Percentiles rank a stretch among this genome's conserved stretches.
These are phyloP conservation scores for Barbarea vulgaris DNA, from an alignment of 345 rosid species.

Conservation along the genomic window DNA sequence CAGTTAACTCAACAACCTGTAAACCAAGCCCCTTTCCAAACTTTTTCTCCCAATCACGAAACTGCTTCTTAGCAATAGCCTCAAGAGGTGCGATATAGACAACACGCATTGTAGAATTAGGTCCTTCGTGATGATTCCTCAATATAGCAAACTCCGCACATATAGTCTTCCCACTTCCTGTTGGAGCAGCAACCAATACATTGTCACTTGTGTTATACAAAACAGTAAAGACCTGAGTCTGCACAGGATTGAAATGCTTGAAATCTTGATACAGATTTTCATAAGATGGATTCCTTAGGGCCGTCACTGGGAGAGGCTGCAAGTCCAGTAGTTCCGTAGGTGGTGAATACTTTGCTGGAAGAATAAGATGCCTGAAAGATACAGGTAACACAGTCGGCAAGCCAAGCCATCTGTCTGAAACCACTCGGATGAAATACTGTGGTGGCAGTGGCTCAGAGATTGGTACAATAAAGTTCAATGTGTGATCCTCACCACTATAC, in stretches of 20 bases:
- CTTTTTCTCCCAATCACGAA: constrained; percentile 81
- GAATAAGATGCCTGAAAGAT: constrained; percentile 87
- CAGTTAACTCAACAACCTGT: constrained; percentile 83
- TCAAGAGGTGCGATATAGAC: constrained; percentile 92
- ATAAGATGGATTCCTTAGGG: constrained; percentile 82
- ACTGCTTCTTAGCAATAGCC: constrained; percentile 84
- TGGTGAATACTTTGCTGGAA: constrained; percentile 90
- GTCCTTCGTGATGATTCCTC: constrained; percentile 85
- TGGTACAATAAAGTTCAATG: constrained; percentile 78
- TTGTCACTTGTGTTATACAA: constrained; percentile 86
- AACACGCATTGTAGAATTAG: constrained; percentile 65
- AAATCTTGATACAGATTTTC: constrained; percentile 84
- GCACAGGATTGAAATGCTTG: constrained; percentile 94
- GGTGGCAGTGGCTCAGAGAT: constrained; percentile 86
- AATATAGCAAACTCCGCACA: constrained; percentile 93
- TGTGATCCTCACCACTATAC: constrained; percentile 77
- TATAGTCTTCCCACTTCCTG: constrained; percentile 96
- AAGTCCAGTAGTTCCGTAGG: constrained; percentile 88
- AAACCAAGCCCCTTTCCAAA: constrained; percentile 83
- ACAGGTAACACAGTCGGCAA: constrained; percentile 76
- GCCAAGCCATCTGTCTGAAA: constrained; percentile 84
- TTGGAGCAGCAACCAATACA: constrained; percentile 94
- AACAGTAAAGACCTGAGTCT: constrained; percentile 95
- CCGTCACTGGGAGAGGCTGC: constrained; percentile 88
- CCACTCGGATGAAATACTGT: constrained; percentile 75